Evolutionary conservation across 345 rosid genomes (phyloP).

Genomic region (Citrus inodora): DNA sequence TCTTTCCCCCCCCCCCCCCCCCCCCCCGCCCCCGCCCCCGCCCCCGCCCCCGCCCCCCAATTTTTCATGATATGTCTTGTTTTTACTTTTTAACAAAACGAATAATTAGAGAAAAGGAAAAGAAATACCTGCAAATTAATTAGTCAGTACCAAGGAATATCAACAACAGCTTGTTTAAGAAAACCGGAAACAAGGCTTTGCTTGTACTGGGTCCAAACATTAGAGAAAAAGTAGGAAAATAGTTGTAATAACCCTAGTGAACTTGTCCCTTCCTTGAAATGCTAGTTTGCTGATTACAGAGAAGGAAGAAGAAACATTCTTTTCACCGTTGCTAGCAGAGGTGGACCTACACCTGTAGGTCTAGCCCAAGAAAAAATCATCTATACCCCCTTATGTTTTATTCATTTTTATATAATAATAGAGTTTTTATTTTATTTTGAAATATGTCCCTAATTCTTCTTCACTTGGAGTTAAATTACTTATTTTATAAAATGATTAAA

Average conservation of each 20-base stretch:
- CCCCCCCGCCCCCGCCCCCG: neutral
- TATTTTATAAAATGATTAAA: too few relatives aligned
- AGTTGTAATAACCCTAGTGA: neutral
- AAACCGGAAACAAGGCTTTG: neutral
- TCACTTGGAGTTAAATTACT: too few relatives aligned
- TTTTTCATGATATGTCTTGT: constrained; percentile 11
- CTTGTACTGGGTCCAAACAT: neutral
- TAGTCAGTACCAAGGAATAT: neutral
- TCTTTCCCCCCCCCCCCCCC: neutral
- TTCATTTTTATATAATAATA: too few relatives aligned
- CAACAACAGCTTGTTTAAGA: neutral
- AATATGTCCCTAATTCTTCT: too few relatives aligned
- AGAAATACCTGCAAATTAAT: neutral
- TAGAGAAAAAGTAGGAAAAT: neutral
- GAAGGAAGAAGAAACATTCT: neutral
- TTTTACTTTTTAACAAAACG: neutral
- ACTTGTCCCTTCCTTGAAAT: neutral
- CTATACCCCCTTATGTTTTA: too few relatives aligned
- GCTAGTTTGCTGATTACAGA: neutral
- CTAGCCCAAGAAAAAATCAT: too few relatives aligned
- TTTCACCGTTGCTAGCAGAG: neutral
- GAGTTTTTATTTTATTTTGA: too few relatives aligned
- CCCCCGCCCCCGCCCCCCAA: neutral
- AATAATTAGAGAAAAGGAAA: neutral
- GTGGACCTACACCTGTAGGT: too few relatives aligned